Conservation (phyloP, 192 early-diverging fungal genomes). For the Coemansia sp. region DNA sequence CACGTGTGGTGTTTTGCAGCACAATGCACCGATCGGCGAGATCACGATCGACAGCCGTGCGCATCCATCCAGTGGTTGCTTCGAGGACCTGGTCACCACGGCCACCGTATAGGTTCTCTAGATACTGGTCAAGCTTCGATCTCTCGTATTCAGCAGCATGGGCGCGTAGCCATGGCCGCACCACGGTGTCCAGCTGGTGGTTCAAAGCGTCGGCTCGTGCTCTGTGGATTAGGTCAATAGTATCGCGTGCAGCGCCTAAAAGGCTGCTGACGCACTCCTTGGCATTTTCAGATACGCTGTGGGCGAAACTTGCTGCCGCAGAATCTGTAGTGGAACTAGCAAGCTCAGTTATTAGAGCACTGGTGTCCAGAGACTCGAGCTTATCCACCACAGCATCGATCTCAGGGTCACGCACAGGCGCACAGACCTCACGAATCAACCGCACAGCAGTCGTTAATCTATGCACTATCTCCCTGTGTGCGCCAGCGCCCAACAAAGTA, state of each 20-base stretch:
- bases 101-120: background rate
- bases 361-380: background rate
- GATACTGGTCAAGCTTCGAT: constrained; percentile 20
- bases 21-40: background rate
- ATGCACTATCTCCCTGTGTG: constrained; percentile 13
- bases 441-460: constrained; percentile 20
- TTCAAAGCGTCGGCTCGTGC: constrained; percentile 39
- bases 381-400: constrained; percentile 7
- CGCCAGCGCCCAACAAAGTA: constrained; percentile 12
- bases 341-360: background rate
- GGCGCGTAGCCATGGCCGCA: constrained; percentile 40
- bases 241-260: constrained; percentile 15
- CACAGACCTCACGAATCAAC: constrained; percentile 32
- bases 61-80: constrained; percentile 28
- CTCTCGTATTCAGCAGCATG: constrained; percentile 45
- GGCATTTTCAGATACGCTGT: background rate
- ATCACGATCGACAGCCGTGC: constrained; percentile 12
- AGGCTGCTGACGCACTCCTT: constrained; percentile 8
- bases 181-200: constrained; percentile 33
- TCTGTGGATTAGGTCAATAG: constrained; percentile 30
- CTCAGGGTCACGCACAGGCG: constrained; percentile 24
- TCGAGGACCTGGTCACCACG: background rate
- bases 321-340: too few species aligned
- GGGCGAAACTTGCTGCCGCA: background rate
- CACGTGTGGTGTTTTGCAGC: background rate